Percentiles rank a stretch among this genome's conserved stretches.
Conservation (phyloP, 1,284 basidiomycete species). For the Trametes pubescens region DNA sequence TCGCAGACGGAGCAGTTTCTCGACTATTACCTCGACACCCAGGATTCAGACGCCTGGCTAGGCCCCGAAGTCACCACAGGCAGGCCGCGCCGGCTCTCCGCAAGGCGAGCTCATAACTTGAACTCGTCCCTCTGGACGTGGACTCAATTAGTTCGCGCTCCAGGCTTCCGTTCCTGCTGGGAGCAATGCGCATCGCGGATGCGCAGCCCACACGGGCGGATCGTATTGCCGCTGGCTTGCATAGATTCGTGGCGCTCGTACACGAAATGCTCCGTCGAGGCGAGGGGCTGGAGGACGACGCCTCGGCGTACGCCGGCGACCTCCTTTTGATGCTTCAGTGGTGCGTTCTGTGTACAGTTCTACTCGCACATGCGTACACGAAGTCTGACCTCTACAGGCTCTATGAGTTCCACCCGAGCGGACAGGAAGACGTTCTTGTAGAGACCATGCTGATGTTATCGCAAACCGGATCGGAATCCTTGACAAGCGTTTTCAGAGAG, state of each 20-base stretch:
- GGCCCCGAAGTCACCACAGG: constrained; percentile 61
- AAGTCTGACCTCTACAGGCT: neutral
- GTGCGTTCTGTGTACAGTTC: constrained; percentile 37
- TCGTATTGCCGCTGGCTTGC: constrained; percentile 52
- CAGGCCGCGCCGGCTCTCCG: constrained; percentile 62
- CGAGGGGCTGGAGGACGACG: constrained; percentile 59
- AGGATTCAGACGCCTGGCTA: constrained; percentile 62
- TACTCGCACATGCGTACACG: too few species aligned
- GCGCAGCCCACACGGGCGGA: constrained; percentile 51
- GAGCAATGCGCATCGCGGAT: constrained; percentile 60
- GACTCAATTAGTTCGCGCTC: neutral
- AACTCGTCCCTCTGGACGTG: constrained; percentile 25
- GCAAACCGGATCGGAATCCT: neutral
- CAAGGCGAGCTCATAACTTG: constrained; percentile 40
- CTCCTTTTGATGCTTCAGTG: constrained; percentile 61
- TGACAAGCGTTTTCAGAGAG: neutral
- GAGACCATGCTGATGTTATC: neutral
- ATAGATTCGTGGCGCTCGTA: constrained; percentile 51
- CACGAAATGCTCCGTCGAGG: constrained; percentile 52
- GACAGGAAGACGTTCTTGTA: neutral
- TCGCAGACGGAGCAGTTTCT: constrained; percentile 56
- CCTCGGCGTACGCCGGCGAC: constrained; percentile 61
- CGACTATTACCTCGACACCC: constrained; percentile 60
- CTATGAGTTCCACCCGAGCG: neutral
- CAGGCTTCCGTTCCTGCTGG: constrained; percentile 62